A percentile compares a stretch with the other conserved stretches of the same genome.
These are phyloP conservation scores for Lepidium aucheri DNA, from an alignment of 345 rosid species.

Conservation along the genomic window DNA sequence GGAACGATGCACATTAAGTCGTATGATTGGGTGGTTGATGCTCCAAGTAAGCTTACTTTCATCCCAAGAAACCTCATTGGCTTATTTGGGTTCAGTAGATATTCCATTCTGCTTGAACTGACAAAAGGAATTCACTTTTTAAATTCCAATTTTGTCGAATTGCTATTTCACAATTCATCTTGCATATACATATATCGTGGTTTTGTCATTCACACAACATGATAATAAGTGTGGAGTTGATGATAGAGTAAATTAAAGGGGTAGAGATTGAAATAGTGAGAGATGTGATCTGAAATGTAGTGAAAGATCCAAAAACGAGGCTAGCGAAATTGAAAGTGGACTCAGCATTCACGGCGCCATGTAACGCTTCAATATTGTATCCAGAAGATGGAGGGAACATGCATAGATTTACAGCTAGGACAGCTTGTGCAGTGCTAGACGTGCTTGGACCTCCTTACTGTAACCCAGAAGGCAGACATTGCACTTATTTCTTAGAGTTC, in stretches of 20 bases:
- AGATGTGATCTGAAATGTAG: conserved; percentile 25
- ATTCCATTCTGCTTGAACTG: neutral
- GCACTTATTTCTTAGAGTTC: conserved; percentile 60
- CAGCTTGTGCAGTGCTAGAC: conserved; percentile 86
- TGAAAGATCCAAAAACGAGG: conserved; percentile 33
- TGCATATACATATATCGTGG: no score
- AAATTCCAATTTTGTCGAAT: neutral
- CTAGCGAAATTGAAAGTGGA: conserved; percentile 73
- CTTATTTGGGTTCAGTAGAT: neutral
- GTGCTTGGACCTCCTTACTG: conserved; percentile 91
- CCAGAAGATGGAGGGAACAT: conserved; percentile 96
- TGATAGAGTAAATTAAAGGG: no score
- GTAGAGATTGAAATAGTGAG: no score
- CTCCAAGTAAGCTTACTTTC: conserved; percentile 26
- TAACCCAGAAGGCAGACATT: conserved; percentile 66
- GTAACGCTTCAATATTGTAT: conserved; percentile 67
- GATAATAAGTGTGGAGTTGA: no score
- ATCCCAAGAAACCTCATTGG: neutral
- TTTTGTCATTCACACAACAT: no score
- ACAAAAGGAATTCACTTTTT: neutral
- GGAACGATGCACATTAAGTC: conserved; percentile 96
- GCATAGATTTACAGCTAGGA: conserved; percentile 82
- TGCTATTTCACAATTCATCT: no score
- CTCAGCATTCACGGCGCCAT: conserved; percentile 63
- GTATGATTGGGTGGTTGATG: conserved; percentile 72